Percentiles rank a stretch among this genome's conserved stretches.
These are phyloP conservation scores for Knoxdaviesia capensis DNA, from an alignment of 2,329 filamentous ascomycete species.

Conservation along the genomic window DNA sequence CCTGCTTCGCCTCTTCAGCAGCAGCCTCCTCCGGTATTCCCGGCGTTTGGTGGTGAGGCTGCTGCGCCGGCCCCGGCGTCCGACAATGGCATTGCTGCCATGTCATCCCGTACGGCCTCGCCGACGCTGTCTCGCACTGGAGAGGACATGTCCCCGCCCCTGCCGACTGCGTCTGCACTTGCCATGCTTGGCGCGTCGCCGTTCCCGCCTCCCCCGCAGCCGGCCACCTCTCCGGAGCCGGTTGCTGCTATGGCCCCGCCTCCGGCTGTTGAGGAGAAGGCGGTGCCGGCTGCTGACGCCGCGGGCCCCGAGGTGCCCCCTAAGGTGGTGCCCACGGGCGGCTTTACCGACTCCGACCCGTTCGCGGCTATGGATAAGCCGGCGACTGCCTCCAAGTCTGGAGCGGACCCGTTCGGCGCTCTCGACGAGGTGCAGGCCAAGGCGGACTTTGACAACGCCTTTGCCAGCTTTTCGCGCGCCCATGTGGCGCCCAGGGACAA, in stretches of 20 bases:
- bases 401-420: conserved; percentile 29
- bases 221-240: neutral
- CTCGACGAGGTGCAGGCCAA: conserved; percentile 42
- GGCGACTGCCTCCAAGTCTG: neutral
- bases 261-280: conserved; percentile 5
- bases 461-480: conserved; percentile 48
- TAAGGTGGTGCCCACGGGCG: neutral
- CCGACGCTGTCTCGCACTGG: conserved; percentile 39
- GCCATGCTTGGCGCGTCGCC: neutral
- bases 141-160: conserved; percentile 12
- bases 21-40: conserved; percentile 1
- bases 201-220: neutral
- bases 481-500: conserved; percentile 14
- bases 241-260: conserved; percentile 7
- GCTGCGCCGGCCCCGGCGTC: conserved; percentile 39
- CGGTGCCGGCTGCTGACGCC: conserved; percentile 2
- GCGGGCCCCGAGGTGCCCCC: conserved; percentile 2
- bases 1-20: conserved; percentile 29
- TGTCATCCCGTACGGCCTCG: conserved; percentile 57
- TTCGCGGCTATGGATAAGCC: conserved; percentile 1
- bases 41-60: conserved; percentile 39
- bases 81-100: conserved; percentile 16
- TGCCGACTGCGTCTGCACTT: conserved; percentile 4
- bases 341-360: neutral
- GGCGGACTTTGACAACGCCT: conserved; percentile 71